Conservation (phyloP, 2,329 filamentous ascomycete genomes). For the Penicillium janthinellum region DNA sequence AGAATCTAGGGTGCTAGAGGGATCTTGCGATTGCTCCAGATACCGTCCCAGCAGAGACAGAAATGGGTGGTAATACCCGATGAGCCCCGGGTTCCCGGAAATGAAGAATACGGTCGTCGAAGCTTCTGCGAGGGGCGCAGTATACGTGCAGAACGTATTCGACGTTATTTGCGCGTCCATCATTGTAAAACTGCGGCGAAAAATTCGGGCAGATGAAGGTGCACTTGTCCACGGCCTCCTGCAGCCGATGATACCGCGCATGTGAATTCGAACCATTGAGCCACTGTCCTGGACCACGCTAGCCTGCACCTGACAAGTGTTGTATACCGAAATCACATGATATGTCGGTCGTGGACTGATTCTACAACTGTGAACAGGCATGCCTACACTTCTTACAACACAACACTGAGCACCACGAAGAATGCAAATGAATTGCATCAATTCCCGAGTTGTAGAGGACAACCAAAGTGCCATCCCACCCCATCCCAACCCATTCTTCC, state of each 20-base stretch:
- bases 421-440: slow-evolving; percentile 19
- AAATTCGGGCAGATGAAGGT: not conserved
- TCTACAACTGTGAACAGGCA: not conserved
- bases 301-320: not conserved
- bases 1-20: not conserved
- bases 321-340: not conserved
- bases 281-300: not conserved
- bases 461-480: slow-evolving; percentile 2
- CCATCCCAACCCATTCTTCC: not conserved
- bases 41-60: slow-evolving; percentile 40
- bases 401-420: not conserved
- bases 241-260: not conserved
- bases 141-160: slow-evolving; percentile 35
- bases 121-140: slow-evolving; percentile 16
- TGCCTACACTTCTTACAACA: not conserved
- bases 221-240: not conserved
- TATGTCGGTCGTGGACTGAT: not conserved
- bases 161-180: slow-evolving; percentile 32
- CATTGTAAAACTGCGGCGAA: not conserved
- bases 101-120: slow-evolving; percentile 48
- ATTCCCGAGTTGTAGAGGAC: slow-evolving; percentile 2
- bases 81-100: slow-evolving; percentile 54
- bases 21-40: slow-evolving; percentile 9
- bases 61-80: slow-evolving; percentile 52
- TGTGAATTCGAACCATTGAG: not conserved